These are phyloP conservation scores for Parachaetomium inaequale DNA, from an alignment of 495 filamentous ascomycete species.

Conservation along the genomic window DNA sequence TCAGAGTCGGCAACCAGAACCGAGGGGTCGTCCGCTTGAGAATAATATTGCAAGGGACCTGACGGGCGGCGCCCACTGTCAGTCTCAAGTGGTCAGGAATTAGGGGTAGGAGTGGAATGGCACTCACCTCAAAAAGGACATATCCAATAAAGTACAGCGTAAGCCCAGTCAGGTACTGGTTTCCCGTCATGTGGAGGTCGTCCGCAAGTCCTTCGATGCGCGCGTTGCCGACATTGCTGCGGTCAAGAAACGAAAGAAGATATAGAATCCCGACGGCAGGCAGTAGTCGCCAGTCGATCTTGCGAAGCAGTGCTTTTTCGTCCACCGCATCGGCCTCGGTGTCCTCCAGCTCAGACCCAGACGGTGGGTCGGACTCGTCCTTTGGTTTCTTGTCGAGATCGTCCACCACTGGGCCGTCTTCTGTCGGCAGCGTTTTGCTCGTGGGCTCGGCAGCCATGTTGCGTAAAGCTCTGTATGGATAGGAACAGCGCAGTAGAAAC, in stretches of 20 bases:
- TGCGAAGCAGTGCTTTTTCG: constrained; percentile 61
- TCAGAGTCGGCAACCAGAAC: constrained; percentile 51
- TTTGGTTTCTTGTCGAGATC: constrained; percentile 9
- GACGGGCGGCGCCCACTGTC: background rate
- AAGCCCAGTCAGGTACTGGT: constrained; percentile 68
- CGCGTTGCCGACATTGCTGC: constrained; percentile 63
- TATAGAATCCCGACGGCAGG: constrained; percentile 68
- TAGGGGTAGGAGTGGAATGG: background rate
- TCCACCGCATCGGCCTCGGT: constrained; percentile 39
- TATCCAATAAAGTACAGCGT: constrained; percentile 78
- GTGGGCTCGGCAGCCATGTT: background rate
- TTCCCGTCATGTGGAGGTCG: constrained; percentile 64
- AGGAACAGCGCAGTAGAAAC: background rate
- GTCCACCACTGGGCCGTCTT: background rate
- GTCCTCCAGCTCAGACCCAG: constrained; percentile 26
- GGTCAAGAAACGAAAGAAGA: constrained; percentile 68
- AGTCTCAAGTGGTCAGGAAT: too few species aligned
- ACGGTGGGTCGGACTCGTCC: constrained; percentile 12
- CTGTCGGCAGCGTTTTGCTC: background rate
- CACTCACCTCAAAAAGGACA: constrained; percentile 47
- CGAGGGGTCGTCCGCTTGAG: constrained; percentile 67
- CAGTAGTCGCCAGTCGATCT: constrained; percentile 60
- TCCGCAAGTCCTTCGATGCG: constrained; percentile 59
- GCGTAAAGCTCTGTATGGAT: background rate
- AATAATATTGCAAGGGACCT: constrained; percentile 70